Evolutionary conservation across 2,329 filamentous ascomycete species (phyloP).

Genomic region (Blastomyces silverae): DNA sequence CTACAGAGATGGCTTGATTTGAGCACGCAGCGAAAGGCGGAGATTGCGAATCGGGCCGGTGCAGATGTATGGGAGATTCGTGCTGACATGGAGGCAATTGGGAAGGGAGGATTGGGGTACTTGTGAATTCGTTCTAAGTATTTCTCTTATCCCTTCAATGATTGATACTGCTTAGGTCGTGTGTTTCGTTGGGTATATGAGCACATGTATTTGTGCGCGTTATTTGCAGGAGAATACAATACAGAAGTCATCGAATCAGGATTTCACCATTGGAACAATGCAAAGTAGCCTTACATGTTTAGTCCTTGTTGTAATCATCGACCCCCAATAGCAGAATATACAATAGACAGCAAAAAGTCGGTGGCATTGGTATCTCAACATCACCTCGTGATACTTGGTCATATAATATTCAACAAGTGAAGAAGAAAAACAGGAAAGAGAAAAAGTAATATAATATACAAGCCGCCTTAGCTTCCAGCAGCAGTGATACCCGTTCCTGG

Average conservation of each 20-base stretch:
- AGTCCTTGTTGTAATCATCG: not conserved
- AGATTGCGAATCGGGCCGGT: slow-evolving; percentile 69
- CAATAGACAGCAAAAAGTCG: not conserved
- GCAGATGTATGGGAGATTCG: slow-evolving; percentile 60
- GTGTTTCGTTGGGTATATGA: not conserved
- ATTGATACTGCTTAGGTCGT: not conserved
- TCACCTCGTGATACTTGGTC: not conserved
- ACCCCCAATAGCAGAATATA: not conserved
- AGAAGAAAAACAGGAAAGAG: not conserved
- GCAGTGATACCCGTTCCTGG: not conserved
- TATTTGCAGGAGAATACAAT: not conserved
- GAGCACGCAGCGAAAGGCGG: slow-evolving; percentile 60
- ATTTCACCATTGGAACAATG: not conserved
- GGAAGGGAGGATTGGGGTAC: slow-evolving; percentile 55
- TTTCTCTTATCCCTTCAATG: not conserved
- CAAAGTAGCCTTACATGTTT: not conserved
- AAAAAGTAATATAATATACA: not conserved
- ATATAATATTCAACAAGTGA: not conserved
- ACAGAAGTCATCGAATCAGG: not conserved
- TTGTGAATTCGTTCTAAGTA: slow-evolving; percentile 24
- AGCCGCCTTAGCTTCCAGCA: not conserved
- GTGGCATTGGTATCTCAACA: not conserved
- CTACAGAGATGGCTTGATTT: slow-evolving; percentile 70
- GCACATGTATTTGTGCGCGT: not conserved
- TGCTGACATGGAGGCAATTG: slow-evolving; percentile 60